Evolutionary conservation across 1,139 yeast genomes (phyloP).

Genomic region (Yamadazyma spencermartinsiae): DNA sequence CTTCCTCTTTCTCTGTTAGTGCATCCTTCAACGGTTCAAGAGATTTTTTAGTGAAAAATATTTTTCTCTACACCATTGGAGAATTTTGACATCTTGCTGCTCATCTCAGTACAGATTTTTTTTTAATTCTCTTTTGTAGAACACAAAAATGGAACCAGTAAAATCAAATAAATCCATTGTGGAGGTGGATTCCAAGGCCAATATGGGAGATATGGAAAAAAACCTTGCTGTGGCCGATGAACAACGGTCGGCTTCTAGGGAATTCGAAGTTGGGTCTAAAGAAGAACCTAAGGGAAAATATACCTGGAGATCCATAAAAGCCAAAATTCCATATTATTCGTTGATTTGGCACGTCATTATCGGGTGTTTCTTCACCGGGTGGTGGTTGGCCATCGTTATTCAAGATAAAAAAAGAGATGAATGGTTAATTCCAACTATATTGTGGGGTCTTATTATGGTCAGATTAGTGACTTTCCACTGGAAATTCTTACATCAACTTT

Average conservation of each 20-base stretch:
- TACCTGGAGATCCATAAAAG: slow-evolving; percentile 17
- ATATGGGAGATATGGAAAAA: slow-evolving; percentile 13
- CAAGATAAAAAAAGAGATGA: slow-evolving; percentile 53
- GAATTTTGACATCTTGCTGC: slow-evolving; percentile 2
- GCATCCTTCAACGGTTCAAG: not conserved
- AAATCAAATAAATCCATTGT: slow-evolving; percentile 14
- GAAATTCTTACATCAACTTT: slow-evolving; percentile 37
- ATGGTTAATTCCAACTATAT: slow-evolving; percentile 65
- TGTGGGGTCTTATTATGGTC: slow-evolving; percentile 55
- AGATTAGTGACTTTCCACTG: slow-evolving; percentile 57
- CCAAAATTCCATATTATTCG: slow-evolving; percentile 23
- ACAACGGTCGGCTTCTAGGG: slow-evolving; percentile 7
- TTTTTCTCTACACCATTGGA: not conserved
- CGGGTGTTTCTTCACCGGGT: slow-evolving; percentile 57
- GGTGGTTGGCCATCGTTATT: slow-evolving; percentile 64
- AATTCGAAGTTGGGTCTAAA: slow-evolving; percentile 10
- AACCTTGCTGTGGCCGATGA: slow-evolving; percentile 7
- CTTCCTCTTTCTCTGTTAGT: not conserved
- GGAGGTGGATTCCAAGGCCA: slow-evolving; percentile 3
- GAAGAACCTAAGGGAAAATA: slow-evolving; percentile 9
- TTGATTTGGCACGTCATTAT: slow-evolving; percentile 30
- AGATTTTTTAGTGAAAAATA: not conserved
- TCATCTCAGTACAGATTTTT: slow-evolving; percentile 1
- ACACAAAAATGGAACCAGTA: slow-evolving; percentile 15
- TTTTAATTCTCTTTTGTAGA: not conserved